Evolutionary conservation across 257 asterid genomes (phyloP).

Genomic region (Nicotiana obtusifolia): DNA sequence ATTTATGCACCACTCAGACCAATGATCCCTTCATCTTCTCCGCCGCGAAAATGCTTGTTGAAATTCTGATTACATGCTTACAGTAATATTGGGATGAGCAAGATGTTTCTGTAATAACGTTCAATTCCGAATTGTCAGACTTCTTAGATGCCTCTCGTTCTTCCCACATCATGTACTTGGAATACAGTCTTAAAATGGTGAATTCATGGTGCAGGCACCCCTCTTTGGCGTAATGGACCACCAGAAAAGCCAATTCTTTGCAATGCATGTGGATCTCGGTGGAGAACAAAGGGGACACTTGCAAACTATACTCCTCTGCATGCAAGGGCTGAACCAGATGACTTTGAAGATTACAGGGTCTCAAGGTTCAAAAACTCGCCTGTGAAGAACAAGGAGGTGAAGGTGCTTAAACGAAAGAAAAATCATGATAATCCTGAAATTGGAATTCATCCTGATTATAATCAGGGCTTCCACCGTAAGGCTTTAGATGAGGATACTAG

Average conservation of each 20-base stretch:
- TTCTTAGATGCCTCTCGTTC: not conserved
- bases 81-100: not conserved
- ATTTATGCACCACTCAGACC: not conserved
- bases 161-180: not conserved
- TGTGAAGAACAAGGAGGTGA: slow-evolving; percentile 56
- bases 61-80: not conserved
- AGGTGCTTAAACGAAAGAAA: slow-evolving; percentile 60
- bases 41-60: not conserved
- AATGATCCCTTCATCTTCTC: not conserved
- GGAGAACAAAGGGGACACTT: slow-evolving; percentile 97
- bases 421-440: slow-evolving; percentile 37
- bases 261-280: slow-evolving; percentile 98
- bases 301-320: slow-evolving; percentile 91
- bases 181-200: slow-evolving; percentile 16
- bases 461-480: slow-evolving; percentile 44
- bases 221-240: slow-evolving; percentile 99
- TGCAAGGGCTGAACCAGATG: slow-evolving; percentile 80
- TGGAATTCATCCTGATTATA: slow-evolving; percentile 47
- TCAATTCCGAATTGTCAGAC: not conserved
- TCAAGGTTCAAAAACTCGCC: slow-evolving; percentile 51
- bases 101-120: not conserved
- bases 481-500: slow-evolving; percentile 75
- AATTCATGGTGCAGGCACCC: slow-evolving; percentile 60
- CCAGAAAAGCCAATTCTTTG: slow-evolving; percentile 98
- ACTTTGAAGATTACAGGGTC: slow-evolving; percentile 53